phyloP scores from a whole-genome alignment of 164 flowering plant genomes.

The Litsea cubeba region DNA sequence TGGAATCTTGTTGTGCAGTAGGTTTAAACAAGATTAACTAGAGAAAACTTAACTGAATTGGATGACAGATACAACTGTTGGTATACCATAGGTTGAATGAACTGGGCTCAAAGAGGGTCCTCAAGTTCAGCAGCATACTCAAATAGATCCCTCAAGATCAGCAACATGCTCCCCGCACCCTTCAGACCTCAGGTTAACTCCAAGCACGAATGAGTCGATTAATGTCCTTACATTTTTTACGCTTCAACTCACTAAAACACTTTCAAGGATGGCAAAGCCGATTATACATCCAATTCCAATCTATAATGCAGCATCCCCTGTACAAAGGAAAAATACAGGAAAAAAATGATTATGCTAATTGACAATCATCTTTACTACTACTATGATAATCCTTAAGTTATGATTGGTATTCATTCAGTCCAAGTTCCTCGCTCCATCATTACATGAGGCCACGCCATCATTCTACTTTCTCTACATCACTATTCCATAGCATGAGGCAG shows the following conservation, averaged over 20 bases:
- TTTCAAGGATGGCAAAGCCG: constrained; percentile 25
- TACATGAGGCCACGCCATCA: constrained; percentile 5
- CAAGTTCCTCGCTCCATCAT: constrained; percentile 20
- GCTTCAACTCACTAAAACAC: constrained; percentile 26
- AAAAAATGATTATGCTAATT: constrained; percentile 65
- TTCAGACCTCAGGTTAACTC: constrained; percentile 4
- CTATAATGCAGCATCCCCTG: constrained; percentile 50
- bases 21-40: no score
- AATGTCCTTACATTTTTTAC: constrained; percentile 16
- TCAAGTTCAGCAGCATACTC: background rate
- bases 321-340: constrained; percentile 75
- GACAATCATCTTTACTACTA: constrained; percentile 46
- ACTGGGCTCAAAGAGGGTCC: constrained; percentile 10
- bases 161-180: background rate
- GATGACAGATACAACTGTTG: background rate
- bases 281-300: constrained; percentile 31
- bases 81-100: constrained; percentile 2
- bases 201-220: constrained; percentile 14
- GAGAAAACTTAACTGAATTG: no score
- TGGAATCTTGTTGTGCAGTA: no score
- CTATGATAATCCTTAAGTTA: constrained; percentile 52
- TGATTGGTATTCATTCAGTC: constrained; percentile 30
- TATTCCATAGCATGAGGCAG: constrained; percentile 13
- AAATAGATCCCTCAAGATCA: background rate
- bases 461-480: constrained; percentile 13